A percentile compares a stretch with the other conserved stretches of the same genome.
Conservation (phyloP, 352 stramenopile genomes). For the Pythium sp. region DNA sequence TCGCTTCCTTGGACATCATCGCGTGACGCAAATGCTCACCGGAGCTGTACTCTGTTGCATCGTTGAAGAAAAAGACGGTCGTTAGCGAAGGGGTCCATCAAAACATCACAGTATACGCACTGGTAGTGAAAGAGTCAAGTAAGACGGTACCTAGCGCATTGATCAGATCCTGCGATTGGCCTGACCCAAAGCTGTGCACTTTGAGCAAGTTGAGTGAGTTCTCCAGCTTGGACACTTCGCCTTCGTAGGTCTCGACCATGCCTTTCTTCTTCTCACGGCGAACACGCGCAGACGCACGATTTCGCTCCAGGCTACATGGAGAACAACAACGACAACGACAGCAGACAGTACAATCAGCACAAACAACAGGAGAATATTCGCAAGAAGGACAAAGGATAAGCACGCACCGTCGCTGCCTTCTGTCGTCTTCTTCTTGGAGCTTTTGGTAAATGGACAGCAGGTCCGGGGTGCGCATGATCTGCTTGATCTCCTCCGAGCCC, state of each 20-base stretch:
- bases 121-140: neutral
- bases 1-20: slow-evolving; percentile 83
- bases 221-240: slow-evolving; percentile 85
- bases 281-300: slow-evolving; percentile 75
- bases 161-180: slow-evolving; percentile 60
- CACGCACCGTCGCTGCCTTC: slow-evolving; percentile 52
- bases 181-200: slow-evolving; percentile 68
- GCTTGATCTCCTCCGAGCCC: slow-evolving; percentile 81
- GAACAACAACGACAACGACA: neutral
- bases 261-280: slow-evolving; percentile 87
- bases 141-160: slow-evolving; percentile 54
- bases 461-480: slow-evolving; percentile 85
- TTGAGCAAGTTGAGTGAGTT: slow-evolving; percentile 79
- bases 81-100: no score
- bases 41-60: slow-evolving; percentile 57
- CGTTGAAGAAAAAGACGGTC: neutral
- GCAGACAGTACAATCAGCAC: neutral
- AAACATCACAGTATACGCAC: neutral
- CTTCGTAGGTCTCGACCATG: slow-evolving; percentile 87
- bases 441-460: slow-evolving; percentile 88
- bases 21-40: slow-evolving; percentile 78
- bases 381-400: no score
- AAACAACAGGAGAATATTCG: neutral
- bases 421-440: slow-evolving; percentile 82
- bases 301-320: slow-evolving; percentile 51